These are phyloP conservation scores for Avena insularis DNA, from an alignment of 176 grass and related monocot genomes.

Conservation along the genomic window DNA sequence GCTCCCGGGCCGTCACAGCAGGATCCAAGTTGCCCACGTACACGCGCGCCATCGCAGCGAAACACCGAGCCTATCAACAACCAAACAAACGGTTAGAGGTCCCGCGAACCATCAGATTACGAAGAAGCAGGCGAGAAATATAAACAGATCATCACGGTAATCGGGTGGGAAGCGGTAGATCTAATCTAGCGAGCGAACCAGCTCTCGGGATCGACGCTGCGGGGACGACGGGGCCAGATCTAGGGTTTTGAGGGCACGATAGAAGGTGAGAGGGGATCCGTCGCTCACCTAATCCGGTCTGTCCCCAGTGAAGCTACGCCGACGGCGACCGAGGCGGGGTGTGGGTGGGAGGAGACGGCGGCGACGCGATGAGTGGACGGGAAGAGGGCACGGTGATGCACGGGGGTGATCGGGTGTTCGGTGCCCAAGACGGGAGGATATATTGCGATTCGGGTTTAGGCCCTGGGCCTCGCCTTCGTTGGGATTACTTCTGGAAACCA, in stretches of 20 bases:
- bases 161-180: not conserved
- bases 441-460: not conserved
- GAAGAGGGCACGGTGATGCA: not conserved
- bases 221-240: slow-evolving; percentile 10
- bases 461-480: not conserved
- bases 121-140: not conserved
- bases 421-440: not conserved
- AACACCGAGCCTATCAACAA: slow-evolving; percentile 20
- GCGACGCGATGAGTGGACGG: not conserved
- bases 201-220: not conserved
- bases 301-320: not conserved
- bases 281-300: slow-evolving; percentile 23
- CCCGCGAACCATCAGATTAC: not conserved
- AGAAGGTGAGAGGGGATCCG: not conserved
- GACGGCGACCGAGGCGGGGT: not conserved
- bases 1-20: slow-evolving; percentile 60
- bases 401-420: not conserved
- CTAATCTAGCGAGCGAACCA: not conserved
- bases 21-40: slow-evolving; percentile 84
- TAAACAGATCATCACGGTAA: not conserved
- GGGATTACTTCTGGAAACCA: not conserved
- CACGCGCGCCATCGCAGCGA: slow-evolving; percentile 61
- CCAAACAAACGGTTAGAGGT: not conserved
- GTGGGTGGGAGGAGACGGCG: not conserved
- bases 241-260: not conserved